These are phyloP conservation scores for Aurifilum marmelostoma DNA, from an alignment of 2,329 filamentous ascomycete species.

Conservation along the genomic window DNA sequence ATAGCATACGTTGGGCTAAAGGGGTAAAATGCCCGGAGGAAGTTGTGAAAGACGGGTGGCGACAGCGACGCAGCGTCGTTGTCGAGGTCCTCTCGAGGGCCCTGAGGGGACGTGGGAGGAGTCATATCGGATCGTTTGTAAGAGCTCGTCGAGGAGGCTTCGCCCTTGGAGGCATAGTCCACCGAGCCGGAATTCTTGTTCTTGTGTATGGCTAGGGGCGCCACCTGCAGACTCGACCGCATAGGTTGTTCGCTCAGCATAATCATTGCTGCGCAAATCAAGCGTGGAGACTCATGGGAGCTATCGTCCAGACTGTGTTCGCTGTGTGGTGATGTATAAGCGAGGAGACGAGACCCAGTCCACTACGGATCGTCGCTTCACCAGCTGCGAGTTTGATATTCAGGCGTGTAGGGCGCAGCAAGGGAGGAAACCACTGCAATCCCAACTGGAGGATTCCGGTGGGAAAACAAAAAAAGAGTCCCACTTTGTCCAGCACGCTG, in stretches of 20 bases:
- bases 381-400: neutral
- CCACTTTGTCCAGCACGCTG: neutral
- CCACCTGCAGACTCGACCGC: constrained; percentile 64
- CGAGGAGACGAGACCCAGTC: neutral
- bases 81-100: constrained; percentile 63
- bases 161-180: constrained; percentile 23
- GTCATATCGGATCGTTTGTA: constrained; percentile 67
- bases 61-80: constrained; percentile 43
- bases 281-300: constrained; percentile 44
- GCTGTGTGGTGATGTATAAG: constrained; percentile 3
- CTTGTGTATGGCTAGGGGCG: constrained; percentile 60
- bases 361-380: neutral
- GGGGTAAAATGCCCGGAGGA: constrained; percentile 89
- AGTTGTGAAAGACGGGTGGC: constrained; percentile 84
- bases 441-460: neutral
- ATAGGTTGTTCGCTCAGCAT: constrained; percentile 52
- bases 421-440: neutral
- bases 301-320: constrained; percentile 16
- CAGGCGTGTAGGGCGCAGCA: neutral
- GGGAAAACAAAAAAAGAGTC: neutral
- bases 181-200: constrained; percentile 36
- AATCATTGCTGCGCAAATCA: constrained; percentile 44
- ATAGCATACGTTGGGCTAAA: constrained; percentile 81
- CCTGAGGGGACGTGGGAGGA: constrained; percentile 74
- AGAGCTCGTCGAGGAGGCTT: constrained; percentile 38